phyloP scores from a whole-genome alignment of 257 asterid species.

The Anisodus tanguticus region DNA sequence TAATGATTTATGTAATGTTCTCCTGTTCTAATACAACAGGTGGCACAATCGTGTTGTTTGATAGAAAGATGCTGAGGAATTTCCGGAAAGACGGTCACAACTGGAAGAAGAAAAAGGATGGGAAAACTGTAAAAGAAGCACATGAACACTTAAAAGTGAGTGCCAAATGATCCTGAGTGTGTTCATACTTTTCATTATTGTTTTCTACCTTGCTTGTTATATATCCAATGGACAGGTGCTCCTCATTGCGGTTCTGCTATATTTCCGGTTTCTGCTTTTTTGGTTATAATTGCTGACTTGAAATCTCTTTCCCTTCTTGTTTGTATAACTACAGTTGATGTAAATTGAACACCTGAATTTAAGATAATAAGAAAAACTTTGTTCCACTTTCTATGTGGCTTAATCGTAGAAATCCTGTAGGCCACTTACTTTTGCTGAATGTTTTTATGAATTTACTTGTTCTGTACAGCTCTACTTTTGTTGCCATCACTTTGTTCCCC shows the following conservation, averaged over 20 bases:
- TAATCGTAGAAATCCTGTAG: background rate
- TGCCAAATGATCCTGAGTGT: conserved; percentile 31
- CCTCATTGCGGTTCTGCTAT: background rate
- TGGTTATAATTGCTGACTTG: background rate
- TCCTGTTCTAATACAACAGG: conserved; percentile 50
- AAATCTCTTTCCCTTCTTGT: conserved; percentile 15
- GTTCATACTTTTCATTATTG: background rate
- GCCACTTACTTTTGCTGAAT: conserved; percentile 19
- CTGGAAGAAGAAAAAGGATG: conserved; percentile 98
- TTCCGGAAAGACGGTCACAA: conserved; percentile 95
- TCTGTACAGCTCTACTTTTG: conserved; percentile 9
- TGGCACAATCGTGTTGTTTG: conserved; percentile 86
- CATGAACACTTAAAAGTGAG: conserved; percentile 95
- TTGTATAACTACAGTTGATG: background rate
- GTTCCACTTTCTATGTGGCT: background rate
- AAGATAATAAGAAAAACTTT: background rate
- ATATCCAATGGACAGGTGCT: background rate
- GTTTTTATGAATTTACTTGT: too few relatives aligned
- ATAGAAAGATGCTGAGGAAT: conserved; percentile 96
- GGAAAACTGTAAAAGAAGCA: conserved; percentile 97
- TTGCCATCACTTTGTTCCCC: background rate
- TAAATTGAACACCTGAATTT: background rate
- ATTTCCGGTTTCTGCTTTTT: background rate
- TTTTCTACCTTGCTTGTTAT: conserved; percentile 24
- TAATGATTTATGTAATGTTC: conserved; percentile 35